Conservation (phyloP, 768 basidiomycete genomes). For the Russula emetica region DNA sequence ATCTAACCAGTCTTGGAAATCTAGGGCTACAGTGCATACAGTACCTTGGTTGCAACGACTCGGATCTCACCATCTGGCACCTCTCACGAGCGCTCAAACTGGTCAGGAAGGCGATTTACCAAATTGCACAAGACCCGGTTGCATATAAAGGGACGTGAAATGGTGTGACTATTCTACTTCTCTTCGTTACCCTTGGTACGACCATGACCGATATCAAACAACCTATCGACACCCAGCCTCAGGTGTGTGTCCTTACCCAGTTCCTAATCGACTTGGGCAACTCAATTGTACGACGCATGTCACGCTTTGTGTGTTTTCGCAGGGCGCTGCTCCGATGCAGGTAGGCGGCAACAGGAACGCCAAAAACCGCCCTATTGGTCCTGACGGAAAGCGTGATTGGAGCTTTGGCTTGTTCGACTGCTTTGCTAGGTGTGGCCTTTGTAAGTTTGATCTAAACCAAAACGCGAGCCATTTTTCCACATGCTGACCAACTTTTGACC, state of each 20-base stretch:
- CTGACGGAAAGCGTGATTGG: slow-evolving; percentile 36
- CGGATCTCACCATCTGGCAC: no score
- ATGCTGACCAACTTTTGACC: background rate
- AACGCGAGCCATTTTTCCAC: background rate
- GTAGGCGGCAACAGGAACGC: slow-evolving; percentile 29
- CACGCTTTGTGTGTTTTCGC: background rate
- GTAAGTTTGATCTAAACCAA: slow-evolving; percentile 22
- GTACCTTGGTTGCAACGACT: no score
- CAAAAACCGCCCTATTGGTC: slow-evolving; percentile 28
- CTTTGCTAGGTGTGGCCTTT: slow-evolving; percentile 29
- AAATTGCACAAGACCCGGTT: no score
- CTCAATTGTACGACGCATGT: background rate
- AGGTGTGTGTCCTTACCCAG: background rate
- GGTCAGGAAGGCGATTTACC: no score
- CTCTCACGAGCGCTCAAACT: no score
- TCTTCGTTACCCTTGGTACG: background rate
- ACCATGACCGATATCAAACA: background rate
- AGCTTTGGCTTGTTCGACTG: slow-evolving; percentile 32
- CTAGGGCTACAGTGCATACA: no score
- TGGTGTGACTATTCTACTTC: no score
- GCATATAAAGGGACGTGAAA: no score
- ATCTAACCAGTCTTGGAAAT: no score
- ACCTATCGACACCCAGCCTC: background rate
- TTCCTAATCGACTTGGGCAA: background rate
- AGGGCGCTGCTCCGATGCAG: background rate